Evolutionary conservation across 2,329 filamentous ascomycete species (phyloP), one percentile per base, ranked within the genome.

Genomic region (Alternaria incomplexa): DNA sequence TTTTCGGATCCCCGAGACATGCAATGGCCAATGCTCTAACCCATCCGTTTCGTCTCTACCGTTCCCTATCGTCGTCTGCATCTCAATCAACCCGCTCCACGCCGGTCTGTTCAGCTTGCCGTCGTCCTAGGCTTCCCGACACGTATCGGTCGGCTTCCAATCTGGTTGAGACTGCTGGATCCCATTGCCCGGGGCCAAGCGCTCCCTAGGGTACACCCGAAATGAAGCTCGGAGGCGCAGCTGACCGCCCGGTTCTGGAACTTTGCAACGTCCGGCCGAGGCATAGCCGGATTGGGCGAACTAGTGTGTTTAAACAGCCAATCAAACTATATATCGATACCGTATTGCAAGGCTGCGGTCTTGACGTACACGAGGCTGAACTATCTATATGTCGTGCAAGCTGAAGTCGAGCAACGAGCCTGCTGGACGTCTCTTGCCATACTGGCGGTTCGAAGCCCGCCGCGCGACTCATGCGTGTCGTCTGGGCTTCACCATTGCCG

Each of bases 221-320:
- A 56, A 65, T 64, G 61, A 61, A 48, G 55, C 60, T 62, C 23
- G 28, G 45, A 63, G 57, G 55, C 64, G 61, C 64, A 62, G 60
- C 56, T 36, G 11, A 51, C 50, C 22, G 25, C 56, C 15, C 57
- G n/a, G 44, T 62, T 62, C 60, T 62, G 56, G 50, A 62, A 36
- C 59, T 17, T 62, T 28, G 54, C 51, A 26, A 30, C 23, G 48
- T 62, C 47, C 48, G 52, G 54, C 66, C 62, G 66, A 60, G 44
- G 57, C 58, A 30, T 45, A 32, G 26, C 56, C 56, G 60, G 20
- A 67, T 65, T 67, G 55, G 64, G 47, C 23, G 11, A 11, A 30
- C 55, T 32, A 47, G 56, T 30, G 13, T 15, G n/a, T n/a, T 12
- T 15, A 10, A 20, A 10, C 23, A 32, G 32, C 60, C 55, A 59